These are phyloP conservation scores for Sistotremastrum niveocremeum DNA, from an alignment of 768 basidiomycete genomes.

Conservation along the genomic window DNA sequence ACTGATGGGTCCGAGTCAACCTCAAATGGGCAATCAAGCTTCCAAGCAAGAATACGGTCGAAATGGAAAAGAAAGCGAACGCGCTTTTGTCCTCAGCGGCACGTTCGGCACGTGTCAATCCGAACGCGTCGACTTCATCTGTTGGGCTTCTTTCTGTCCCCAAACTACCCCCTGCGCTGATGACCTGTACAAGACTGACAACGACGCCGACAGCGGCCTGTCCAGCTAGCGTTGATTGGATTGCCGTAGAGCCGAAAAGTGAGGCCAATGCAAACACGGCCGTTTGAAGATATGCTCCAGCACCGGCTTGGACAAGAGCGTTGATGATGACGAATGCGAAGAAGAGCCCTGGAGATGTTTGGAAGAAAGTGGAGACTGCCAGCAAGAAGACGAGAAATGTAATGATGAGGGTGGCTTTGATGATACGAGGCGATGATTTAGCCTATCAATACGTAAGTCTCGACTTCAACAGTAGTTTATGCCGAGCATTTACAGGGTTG, in stretches of 20 bases:
- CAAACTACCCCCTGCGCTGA: constrained; percentile 47
- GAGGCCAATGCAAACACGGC: constrained; percentile 72
- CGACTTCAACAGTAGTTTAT: not conserved
- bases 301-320: constrained; percentile 41
- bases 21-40: constrained; percentile 41
- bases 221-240: constrained; percentile 70
- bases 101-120: constrained; percentile 14
- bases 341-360: constrained; percentile 39
- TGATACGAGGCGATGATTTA: constrained; percentile 45
- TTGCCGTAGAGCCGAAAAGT: constrained; percentile 56
- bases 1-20: constrained; percentile 46
- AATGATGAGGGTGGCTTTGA: constrained; percentile 35
- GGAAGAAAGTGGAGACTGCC: constrained; percentile 51
- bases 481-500: constrained; percentile 38
- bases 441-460: constrained; percentile 25
- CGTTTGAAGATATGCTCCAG: constrained; percentile 65
- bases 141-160: constrained; percentile 14
- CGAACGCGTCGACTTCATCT: constrained; percentile 6
- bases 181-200: constrained; percentile 63
- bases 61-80: constrained; percentile 58
- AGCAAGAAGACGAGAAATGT: constrained; percentile 43
- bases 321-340: constrained; percentile 52
- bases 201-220: constrained; percentile 78
- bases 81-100: constrained; percentile 56
- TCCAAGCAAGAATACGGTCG: constrained; percentile 47